A percentile compares a stretch with the other conserved stretches of the same genome.
Conservation (phyloP, 441 rosid genomes). For the Brassica balearica region DNA sequence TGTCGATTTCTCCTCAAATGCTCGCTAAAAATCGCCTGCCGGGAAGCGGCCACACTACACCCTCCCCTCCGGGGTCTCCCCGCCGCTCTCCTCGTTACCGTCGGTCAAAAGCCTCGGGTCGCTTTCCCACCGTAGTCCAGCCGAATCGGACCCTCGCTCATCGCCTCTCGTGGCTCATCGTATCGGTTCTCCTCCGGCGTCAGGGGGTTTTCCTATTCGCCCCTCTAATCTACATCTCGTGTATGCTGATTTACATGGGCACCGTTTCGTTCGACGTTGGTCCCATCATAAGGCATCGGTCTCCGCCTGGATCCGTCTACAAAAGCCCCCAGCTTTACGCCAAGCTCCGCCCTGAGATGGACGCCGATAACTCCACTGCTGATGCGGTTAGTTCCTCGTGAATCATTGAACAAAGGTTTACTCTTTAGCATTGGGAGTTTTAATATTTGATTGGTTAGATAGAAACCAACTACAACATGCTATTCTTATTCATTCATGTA, state of each 20-base stretch:
- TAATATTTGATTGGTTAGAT: background rate
- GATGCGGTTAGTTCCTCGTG: conserved; percentile 69
- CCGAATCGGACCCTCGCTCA: conserved; percentile 71
- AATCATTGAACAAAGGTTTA: background rate
- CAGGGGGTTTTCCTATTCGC: conserved; percentile 95
- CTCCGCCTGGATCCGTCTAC: conserved; percentile 88
- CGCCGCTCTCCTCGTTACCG: conserved; percentile 89
- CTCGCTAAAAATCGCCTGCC: conserved; percentile 79
- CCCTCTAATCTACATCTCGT: conserved; percentile 88
- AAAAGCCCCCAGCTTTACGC: conserved; percentile 87
- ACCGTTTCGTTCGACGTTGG: conserved; percentile 81
- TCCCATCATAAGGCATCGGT: conserved; percentile 62
- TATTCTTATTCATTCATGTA: no score
- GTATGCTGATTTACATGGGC: conserved; percentile 94
- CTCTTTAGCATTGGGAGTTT: background rate
- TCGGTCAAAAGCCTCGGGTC: conserved; percentile 54
- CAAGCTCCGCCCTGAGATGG: conserved; percentile 87
- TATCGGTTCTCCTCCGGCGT: conserved; percentile 90
- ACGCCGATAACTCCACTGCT: conserved; percentile 86
- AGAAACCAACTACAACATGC: background rate
- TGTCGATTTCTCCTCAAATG: conserved; percentile 55
- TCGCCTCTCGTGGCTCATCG: conserved; percentile 82
- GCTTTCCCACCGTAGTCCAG: conserved; percentile 58
- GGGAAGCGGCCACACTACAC: conserved; percentile 92
- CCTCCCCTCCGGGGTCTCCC: conserved; percentile 93